Percentiles rank a stretch among this genome's conserved stretches.
Evolutionary conservation across 176 grass and related monocot genomes (phyloP).

Genomic region (Carex littledalei): DNA sequence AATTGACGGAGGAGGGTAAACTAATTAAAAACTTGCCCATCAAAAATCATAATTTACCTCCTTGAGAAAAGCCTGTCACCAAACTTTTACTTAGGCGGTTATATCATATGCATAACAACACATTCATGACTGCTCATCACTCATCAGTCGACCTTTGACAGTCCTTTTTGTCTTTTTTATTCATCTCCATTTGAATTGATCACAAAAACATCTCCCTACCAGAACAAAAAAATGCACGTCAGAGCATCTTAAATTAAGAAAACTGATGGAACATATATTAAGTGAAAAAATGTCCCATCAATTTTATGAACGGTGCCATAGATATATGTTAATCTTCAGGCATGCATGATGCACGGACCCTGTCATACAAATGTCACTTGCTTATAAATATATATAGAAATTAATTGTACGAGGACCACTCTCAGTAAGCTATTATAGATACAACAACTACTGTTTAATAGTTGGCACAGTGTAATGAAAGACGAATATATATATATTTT

Average conservation of each 20-base stretch:
- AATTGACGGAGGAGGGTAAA: background rate
- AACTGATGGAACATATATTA: background rate
- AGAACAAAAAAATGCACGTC: background rate
- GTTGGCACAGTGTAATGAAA: background rate
- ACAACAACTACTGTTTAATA: background rate
- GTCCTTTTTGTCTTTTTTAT: conserved; percentile 1
- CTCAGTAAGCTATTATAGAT: background rate
- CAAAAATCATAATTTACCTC: background rate
- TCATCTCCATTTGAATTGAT: background rate
- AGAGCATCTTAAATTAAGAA: background rate
- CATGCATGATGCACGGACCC: background rate
- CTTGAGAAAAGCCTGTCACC: background rate
- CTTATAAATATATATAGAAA: background rate
- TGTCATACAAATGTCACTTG: background rate
- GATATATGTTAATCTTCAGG: background rate
- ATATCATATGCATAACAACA: conserved; percentile 8
- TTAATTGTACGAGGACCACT: background rate
- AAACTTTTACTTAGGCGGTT: conserved; percentile 6
- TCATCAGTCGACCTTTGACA: conserved; percentile 3
- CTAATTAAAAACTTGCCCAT: background rate
- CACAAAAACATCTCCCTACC: background rate
- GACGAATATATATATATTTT: background rate
- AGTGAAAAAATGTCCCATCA: background rate
- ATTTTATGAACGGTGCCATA: background rate
- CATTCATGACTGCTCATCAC: conserved; percentile 7